Base-by-base conservation (phyloP, 345 rosid genomes). In the Arabis alpina region DNA sequence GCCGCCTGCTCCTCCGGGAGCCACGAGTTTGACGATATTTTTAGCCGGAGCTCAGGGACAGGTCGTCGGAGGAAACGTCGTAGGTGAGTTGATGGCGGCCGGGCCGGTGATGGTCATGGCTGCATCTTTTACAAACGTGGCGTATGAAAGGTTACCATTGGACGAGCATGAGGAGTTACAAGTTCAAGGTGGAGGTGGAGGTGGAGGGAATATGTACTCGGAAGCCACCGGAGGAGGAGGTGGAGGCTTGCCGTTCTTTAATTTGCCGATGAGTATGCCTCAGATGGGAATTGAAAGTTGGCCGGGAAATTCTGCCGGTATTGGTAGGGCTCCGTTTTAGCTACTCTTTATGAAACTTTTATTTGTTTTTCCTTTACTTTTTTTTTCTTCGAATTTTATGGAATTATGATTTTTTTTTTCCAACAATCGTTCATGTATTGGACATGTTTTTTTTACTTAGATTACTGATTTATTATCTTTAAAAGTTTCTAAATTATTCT, bases 61-160 rank as follows among this genome's bases (percentile, higher is more conserved):
- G 70, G 96, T 93, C 11, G 88, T 93, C 5, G 98, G 98, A 0
- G 98, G 98, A 16, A 93, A 82, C 75, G 98, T 93, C 8, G 96
- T 91, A 0, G 98, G 98, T 23, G 98, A 93, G 83, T 66, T 93
- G 71, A 89, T 74, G 9, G 96, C 97, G 12, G 92, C 98, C 0
- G 98, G 98, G 1, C 97, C 97, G 3, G 98, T 93, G 55, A 91
- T 93, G 54, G 86, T 93, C 43, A 91, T 93, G 64, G 96, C 97
- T 1, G 83, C 97, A 1, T 93, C 98, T 10, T 93, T 93, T 62
- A 86, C 96, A 1, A 93, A 93, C 80, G 97, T 91, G 12, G 96
- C 97, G 32, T 93, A 91, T 47, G 98, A 93, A 83, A 84, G 94
- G 78, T 76, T 91, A 66, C 98, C 98, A 44, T 73, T 93, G 73